Evolutionary conservation across 2,329 filamentous ascomycete genomes (phyloP).

Genomic region (Aspergillus oerlinghausenensis): DNA sequence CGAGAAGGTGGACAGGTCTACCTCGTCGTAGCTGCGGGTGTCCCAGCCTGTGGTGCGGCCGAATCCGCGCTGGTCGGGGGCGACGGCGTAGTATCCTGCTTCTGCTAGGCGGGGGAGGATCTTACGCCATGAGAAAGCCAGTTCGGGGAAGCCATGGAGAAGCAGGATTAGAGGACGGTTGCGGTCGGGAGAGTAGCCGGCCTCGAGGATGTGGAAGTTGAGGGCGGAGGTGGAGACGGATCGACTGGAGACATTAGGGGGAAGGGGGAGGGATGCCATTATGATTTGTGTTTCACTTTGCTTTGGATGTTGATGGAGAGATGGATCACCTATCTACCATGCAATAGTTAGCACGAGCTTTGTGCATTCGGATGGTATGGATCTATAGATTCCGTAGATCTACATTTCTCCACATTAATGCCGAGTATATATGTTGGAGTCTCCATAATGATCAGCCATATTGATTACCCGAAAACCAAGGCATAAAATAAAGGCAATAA

Average conservation of each 20-base stretch:
- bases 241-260: slow-evolving; percentile 51
- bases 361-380: neutral
- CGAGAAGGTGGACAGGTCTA: slow-evolving; percentile 54
- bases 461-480: slow-evolving; percentile 8
- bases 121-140: slow-evolving; percentile 66
- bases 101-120: slow-evolving; percentile 56
- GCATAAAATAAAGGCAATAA: neutral
- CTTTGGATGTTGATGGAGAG: neutral
- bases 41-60: slow-evolving; percentile 63
- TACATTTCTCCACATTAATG: neutral
- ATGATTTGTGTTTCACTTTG: neutral
- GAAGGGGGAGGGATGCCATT: slow-evolving; percentile 48
- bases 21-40: slow-evolving; percentile 45
- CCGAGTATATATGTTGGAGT: neutral
- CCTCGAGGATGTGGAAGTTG: slow-evolving; percentile 57
- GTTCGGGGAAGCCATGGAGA: slow-evolving; percentile 63
- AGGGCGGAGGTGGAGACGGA: slow-evolving; percentile 56
- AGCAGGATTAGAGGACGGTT: slow-evolving; percentile 55
- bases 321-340: neutral
- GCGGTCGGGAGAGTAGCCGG: slow-evolving; percentile 41
- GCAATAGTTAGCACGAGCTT: neutral
- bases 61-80: slow-evolving; percentile 64
- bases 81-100: slow-evolving; percentile 61
- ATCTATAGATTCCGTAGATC: neutral
- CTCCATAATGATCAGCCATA: slow-evolving; percentile 5